phyloP scores from a whole-genome alignment of 805 yeast species.

The Candida lessepsii region DNA sequence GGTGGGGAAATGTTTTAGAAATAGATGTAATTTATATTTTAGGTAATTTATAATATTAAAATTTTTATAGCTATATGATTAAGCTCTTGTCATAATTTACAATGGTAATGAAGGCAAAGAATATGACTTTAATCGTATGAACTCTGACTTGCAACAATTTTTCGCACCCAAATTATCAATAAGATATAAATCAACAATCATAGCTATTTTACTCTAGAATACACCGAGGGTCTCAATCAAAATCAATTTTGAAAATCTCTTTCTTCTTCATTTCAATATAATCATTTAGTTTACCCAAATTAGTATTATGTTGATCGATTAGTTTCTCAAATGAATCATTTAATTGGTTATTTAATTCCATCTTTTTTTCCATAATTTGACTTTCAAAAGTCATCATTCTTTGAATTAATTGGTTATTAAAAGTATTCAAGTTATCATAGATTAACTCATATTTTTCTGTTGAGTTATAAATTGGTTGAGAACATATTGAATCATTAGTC shows the following conservation, averaged over 20 bases:
- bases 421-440: conserved; percentile 1
- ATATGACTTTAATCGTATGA: too few relatives aligned
- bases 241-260: conserved; percentile 8
- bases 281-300: conserved; percentile 6
- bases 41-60: neutral
- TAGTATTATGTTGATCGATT: conserved; percentile 7
- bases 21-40: neutral
- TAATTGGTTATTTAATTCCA: conserved; percentile 5
- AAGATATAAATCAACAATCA: too few relatives aligned
- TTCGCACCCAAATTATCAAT: too few relatives aligned
- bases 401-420: conserved; percentile 1
- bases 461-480: neutral
- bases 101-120: too few relatives aligned
- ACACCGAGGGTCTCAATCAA: neutral
- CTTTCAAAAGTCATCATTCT: conserved; percentile 8
- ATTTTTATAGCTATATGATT: neutral
- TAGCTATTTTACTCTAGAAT: too few relatives aligned
- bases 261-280: conserved; percentile 6
- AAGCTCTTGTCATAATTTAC: too few relatives aligned
- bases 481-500: neutral
- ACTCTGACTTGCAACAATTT: too few relatives aligned
- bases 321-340: conserved; percentile 5
- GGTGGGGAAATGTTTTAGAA: neutral
- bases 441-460: conserved; percentile 3
- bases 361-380: conserved; percentile 1